Evolutionary conservation across 2,329 filamentous ascomycete genomes (phyloP).

Genomic region (Colletotrichum australisinense): DNA sequence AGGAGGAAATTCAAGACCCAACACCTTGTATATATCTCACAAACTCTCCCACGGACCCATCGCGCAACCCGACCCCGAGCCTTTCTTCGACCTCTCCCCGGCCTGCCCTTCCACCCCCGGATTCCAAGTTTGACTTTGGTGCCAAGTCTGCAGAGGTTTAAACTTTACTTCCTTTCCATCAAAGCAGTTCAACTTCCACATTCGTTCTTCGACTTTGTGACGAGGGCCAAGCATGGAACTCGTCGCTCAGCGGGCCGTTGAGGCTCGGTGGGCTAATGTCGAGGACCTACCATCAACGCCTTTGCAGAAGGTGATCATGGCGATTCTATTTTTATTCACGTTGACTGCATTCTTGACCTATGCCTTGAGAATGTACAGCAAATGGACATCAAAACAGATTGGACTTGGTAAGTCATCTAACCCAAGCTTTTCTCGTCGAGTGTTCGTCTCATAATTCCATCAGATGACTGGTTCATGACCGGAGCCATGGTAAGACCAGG

Average conservation of each 20-base stretch:
- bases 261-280: conserved; percentile 36
- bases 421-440: neutral
- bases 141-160: neutral
- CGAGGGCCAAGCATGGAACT: neutral
- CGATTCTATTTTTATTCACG: conserved; percentile 47
- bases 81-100: neutral
- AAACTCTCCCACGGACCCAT: conserved; percentile 3
- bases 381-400: conserved; percentile 3
- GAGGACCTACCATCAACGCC: conserved; percentile 45
- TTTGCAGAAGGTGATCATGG: conserved; percentile 44
- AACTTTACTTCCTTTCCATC: neutral
- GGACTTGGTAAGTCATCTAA: conserved; percentile 12
- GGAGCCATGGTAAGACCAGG: conserved; percentile 18
- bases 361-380: conserved; percentile 39
- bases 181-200: neutral
- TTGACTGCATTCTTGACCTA: conserved; percentile 40
- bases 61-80: neutral
- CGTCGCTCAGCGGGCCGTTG: conserved; percentile 1
- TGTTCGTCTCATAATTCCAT: neutral
- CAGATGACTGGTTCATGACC: conserved; percentile 28
- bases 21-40: conserved; percentile 15
- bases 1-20: neutral
- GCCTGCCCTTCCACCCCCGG: neutral
- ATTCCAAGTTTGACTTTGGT: neutral
- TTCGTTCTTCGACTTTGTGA: neutral